Evolutionary conservation across 352 stramenopile genomes (phyloP), one percentile per base, ranked within the genome.

Genomic region (Globisporangium recalcitrans): DNA sequence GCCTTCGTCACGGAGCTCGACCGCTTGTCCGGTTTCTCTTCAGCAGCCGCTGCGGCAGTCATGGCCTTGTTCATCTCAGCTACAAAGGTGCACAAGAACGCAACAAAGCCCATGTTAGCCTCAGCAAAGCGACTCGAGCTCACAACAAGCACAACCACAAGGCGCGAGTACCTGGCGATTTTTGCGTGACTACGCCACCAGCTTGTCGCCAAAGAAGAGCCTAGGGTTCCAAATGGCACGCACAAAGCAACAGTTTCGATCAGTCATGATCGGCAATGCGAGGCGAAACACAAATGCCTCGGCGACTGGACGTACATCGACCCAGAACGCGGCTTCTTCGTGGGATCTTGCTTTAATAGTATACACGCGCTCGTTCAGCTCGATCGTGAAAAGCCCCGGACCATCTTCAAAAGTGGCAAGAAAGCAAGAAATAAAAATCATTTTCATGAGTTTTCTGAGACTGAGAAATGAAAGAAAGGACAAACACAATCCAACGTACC

Each of bases 361-460:
- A 72, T 96, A 96, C 70, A 94, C 83, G 57, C 87, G 83, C 71
- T 96, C 86, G 57, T 96, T 95, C 29, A 96, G 71, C 65, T 95
- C 85, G 55, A 96, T 96, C 21, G 87, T 94, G 65, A 96, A 96
- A 42, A 95, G 76, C 1, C 86, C 86, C 1, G 86, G 82, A 9
- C 86, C 86, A 71, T 93, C 86, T 91, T 40, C 38, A 26, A 21
- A 44, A 19, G n/a, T n/a, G n/a, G n/a, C n/a, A n/a, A n/a, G n/a
- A n/a, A n/a, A n/a, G n/a, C n/a, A n/a, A n/a, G n/a, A n/a, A n/a
- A n/a, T n/a, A n/a, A n/a, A n/a, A n/a, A n/a, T n/a, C n/a, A n/a
- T n/a, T n/a, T n/a, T n/a, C n/a, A n/a, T n/a, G n/a, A 14, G 47
- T 58, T 14, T 10, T 38, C 32, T n/a, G n/a, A n/a, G n/a, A 44